phyloP scores from a whole-genome alignment of 2,329 filamentous ascomycete species.

The Fusarium torreyae region DNA sequence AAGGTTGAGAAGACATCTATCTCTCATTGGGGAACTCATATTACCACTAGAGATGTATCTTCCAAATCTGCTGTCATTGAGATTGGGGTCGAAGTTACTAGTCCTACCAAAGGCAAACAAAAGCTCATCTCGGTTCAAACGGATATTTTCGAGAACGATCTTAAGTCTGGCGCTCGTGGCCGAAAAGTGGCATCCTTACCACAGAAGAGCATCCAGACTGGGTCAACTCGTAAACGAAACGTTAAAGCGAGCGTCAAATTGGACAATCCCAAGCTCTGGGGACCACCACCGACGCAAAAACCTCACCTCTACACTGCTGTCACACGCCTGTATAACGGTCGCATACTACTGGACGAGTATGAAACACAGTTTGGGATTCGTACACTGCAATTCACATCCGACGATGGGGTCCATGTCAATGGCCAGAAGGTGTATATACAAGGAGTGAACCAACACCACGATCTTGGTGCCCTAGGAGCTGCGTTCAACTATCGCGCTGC shows the following conservation, averaged over 20 bases:
- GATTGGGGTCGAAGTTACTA: background rate
- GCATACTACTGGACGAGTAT: background rate
- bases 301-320: background rate
- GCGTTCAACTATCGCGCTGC: background rate
- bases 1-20: constrained; percentile 9
- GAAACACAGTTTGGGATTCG: background rate
- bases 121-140: background rate
- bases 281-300: background rate
- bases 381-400: background rate
- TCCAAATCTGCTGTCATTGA: background rate
- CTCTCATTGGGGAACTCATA: constrained; percentile 1
- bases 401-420: background rate
- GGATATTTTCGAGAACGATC: background rate
- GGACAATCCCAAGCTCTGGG: background rate
- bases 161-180: background rate
- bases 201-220: background rate
- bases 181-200: background rate
- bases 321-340: background rate
- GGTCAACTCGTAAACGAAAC: background rate
- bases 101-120: background rate
- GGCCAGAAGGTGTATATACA: background rate
- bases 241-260: background rate
- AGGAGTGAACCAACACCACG: background rate
- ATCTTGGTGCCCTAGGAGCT: background rate
- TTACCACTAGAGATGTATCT: background rate